A percentile compares a stretch with the other conserved stretches of the same genome.
Evolutionary conservation across 352 stramenopile species (phyloP).

Genomic region (Blastocystis sp.): DNA sequence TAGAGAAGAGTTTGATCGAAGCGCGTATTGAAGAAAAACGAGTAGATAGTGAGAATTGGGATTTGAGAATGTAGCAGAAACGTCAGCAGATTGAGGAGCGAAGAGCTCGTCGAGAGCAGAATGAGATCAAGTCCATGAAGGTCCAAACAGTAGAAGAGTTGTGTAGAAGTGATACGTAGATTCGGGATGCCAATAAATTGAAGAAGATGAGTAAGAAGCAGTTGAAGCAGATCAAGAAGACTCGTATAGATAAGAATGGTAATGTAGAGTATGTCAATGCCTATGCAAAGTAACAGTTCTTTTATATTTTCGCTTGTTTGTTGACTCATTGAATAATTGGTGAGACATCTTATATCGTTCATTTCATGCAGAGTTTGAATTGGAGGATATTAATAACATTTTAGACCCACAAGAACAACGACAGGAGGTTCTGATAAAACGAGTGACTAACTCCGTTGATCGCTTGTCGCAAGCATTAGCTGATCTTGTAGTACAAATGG

Average conservation of each 20-base stretch:
- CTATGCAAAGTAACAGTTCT: constrained; percentile 73
- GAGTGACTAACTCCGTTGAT: constrained; percentile 45
- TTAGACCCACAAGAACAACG: constrained; percentile 55
- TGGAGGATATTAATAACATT: not conserved
- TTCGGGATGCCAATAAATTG: constrained; percentile 80
- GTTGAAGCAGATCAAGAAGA: constrained; percentile 85
- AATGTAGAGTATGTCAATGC: constrained; percentile 82
- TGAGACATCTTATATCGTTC: not conserved
- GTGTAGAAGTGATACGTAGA: constrained; percentile 70
- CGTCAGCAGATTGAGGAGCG: constrained; percentile 79
- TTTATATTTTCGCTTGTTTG: constrained; percentile 24
- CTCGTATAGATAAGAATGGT: constrained; percentile 84
- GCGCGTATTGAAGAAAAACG: constrained; percentile 77
- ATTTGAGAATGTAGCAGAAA: constrained; percentile 71
- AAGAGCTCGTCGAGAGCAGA: constrained; percentile 81
- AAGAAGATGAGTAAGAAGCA: constrained; percentile 89
- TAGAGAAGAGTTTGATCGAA: constrained; percentile 80
- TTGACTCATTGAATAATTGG: constrained; percentile 26
- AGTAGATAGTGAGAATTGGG: not conserved
- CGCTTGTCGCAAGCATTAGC: not conserved
- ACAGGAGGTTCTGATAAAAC: constrained; percentile 53
- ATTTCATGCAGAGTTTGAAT: constrained; percentile 5
- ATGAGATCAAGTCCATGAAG: constrained; percentile 82
- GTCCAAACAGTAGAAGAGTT: constrained; percentile 79
- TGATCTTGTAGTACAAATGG: constrained; percentile 47